A percentile compares a stretch with the other conserved stretches of the same genome.
Evolutionary conservation across 768 basidiomycete species (phyloP).

Genomic region (Pleurotus pulmonarius): DNA sequence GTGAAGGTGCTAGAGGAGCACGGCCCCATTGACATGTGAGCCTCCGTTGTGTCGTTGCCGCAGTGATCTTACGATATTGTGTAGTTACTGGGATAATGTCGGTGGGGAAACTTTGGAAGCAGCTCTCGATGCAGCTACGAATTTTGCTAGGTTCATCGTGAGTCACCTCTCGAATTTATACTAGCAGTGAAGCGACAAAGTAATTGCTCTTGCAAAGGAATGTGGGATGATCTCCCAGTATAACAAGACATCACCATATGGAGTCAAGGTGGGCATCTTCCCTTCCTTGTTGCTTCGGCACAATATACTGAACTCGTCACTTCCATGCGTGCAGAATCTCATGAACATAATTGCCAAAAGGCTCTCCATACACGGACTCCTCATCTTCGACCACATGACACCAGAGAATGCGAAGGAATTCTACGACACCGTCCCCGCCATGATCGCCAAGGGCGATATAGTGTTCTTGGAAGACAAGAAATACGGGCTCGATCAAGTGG

Average conservation of each 20-base stretch:
- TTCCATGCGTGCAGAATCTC: constrained; percentile 35
- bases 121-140: constrained; percentile 30
- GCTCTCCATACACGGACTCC: constrained; percentile 42
- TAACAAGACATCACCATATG: constrained; percentile 4
- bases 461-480: constrained; percentile 27
- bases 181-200: background rate
- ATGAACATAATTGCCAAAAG: constrained; percentile 35
- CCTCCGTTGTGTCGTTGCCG: background rate
- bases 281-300: background rate
- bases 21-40: constrained; percentile 51
- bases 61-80: too few relatives aligned
- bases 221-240: constrained; percentile 6
- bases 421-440: constrained; percentile 23
- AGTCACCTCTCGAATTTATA: constrained; percentile 8
- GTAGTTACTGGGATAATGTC: constrained; percentile 34
- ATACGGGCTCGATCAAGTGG: constrained; percentile 24
- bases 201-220: background rate
- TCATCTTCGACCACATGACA: constrained; percentile 12
- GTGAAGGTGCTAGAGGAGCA: constrained; percentile 42
- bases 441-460: constrained; percentile 24
- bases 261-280: constrained; percentile 3
- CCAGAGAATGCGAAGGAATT: constrained; percentile 25
- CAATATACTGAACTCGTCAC: background rate
- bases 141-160: constrained; percentile 39
- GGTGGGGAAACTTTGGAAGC: constrained; percentile 41